Evolutionary conservation across 352 stramenopile genomes (phyloP).

Genomic region (Pythium volutum): DNA sequence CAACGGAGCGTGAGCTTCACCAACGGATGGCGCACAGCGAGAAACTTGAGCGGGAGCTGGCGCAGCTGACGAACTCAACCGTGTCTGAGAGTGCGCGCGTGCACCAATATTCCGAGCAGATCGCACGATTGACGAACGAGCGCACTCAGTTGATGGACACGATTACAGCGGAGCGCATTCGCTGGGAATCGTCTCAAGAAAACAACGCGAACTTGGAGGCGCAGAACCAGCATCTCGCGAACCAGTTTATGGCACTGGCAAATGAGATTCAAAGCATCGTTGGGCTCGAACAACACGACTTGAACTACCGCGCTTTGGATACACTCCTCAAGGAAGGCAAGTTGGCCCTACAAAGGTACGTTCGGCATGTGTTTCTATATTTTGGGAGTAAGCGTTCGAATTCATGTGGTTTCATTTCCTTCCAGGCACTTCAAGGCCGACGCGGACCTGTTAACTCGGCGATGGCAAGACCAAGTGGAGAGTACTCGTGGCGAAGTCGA

Average conservation of each 20-base stretch:
- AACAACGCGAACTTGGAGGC: constrained; percentile 28
- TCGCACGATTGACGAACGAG: constrained; percentile 41
- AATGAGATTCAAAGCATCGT: constrained; percentile 39
- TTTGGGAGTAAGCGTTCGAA: neutral
- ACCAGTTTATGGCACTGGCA: constrained; percentile 41
- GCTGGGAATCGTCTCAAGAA: constrained; percentile 32
- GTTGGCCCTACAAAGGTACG: constrained; percentile 33
- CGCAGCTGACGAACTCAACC: constrained; percentile 31
- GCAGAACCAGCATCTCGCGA: constrained; percentile 27
- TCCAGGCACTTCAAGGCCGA: constrained; percentile 48
- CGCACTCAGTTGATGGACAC: constrained; percentile 43
- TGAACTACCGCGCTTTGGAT: constrained; percentile 21
- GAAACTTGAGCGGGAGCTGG: constrained; percentile 46
- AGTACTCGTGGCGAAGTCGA: constrained; percentile 41
- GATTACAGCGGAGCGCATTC: constrained; percentile 41
- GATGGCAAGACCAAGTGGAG: constrained; percentile 46
- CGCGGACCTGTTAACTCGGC: constrained; percentile 28
- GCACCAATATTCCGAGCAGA: constrained; percentile 39
- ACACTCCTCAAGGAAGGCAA: constrained; percentile 35
- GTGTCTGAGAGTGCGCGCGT: constrained; percentile 32
- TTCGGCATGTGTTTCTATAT: neutral
- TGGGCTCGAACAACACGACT: constrained; percentile 8
- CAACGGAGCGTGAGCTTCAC: constrained; percentile 27
- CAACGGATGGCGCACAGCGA: constrained; percentile 31
- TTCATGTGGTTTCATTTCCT: neutral